Evolutionary conservation across 192 early-diverging fungal species (phyloP).

Genomic region (Entomortierella chlamydospora): DNA sequence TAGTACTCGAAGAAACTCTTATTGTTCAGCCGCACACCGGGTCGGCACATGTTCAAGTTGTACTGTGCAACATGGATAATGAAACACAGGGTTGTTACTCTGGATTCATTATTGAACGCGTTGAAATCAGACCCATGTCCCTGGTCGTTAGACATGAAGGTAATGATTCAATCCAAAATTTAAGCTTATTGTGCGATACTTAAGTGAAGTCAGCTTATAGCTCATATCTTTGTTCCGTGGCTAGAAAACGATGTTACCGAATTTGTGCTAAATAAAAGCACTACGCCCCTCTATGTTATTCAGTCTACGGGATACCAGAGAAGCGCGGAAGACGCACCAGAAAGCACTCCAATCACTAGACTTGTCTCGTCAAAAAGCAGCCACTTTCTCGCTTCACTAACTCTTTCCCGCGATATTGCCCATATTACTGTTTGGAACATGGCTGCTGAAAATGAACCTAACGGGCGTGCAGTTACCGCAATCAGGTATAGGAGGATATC

Average conservation of each 20-base stretch:
- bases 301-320: no score
- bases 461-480: conserved; percentile 3
- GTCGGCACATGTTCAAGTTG: conserved; percentile 12
- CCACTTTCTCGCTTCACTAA: conserved; percentile 24
- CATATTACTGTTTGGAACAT: conserved; percentile 28
- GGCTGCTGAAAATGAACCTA: no score
- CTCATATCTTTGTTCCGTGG: no score
- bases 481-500: no score
- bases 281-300: no score
- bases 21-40: conserved; percentile 28
- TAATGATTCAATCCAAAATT: no score
- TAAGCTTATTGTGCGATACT: no score
- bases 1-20: conserved; percentile 33
- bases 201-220: no score
- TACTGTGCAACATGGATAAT: conserved; percentile 24
- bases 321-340: no score
- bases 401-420: conserved; percentile 5
- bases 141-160: no score
- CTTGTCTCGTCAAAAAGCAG: conserved; percentile 15
- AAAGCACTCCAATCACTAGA: conserved; percentile 11
- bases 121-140: conserved; percentile 41
- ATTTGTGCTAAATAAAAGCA: no score
- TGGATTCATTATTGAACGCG: conserved; percentile 30
- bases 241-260: no score
- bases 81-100: conserved; percentile 8